Evolutionary conservation across 352 stramenopile species (phyloP).

Genomic region (Phytopythium delawarense): DNA sequence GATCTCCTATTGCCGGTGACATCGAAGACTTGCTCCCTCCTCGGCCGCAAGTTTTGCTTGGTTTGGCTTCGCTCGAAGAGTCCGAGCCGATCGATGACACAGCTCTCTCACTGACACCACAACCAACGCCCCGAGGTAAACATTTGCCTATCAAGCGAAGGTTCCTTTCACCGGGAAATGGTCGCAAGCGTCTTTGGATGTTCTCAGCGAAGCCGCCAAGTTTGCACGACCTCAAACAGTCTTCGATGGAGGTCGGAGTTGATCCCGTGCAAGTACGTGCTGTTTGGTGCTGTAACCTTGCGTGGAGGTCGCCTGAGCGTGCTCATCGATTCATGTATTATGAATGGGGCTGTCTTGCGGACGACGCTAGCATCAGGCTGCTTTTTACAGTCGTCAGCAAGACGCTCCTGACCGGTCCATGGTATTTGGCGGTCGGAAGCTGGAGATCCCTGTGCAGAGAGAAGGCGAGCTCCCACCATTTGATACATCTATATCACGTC

Average conservation of each 20-base stretch:
- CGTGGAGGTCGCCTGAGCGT: not conserved
- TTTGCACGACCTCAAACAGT: constrained; percentile 34
- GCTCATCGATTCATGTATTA: not conserved
- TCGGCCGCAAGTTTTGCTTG: constrained; percentile 21
- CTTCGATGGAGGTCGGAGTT: constrained; percentile 41
- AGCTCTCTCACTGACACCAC: constrained; percentile 41
- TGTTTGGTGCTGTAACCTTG: not conserved
- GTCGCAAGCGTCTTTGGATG: constrained; percentile 37
- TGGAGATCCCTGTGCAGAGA: constrained; percentile 43
- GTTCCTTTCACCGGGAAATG: constrained; percentile 7
- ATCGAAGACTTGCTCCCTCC: constrained; percentile 66
- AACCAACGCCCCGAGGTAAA: constrained; percentile 21
- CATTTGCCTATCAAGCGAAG: constrained; percentile 4
- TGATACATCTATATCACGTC: constrained; percentile 26
- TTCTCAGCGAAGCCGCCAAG: constrained; percentile 39
- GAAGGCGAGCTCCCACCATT: constrained; percentile 35
- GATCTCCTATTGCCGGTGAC: constrained; percentile 37
- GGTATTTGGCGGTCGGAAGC: constrained; percentile 72
- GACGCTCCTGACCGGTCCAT: constrained; percentile 74
- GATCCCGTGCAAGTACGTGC: constrained; percentile 19
- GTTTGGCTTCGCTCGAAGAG: constrained; percentile 32
- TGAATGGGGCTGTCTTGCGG: not conserved
- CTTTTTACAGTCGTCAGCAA: constrained; percentile 43
- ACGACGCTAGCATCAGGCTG: constrained; percentile 33
- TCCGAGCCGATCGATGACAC: constrained; percentile 34